A percentile compares a stretch with the other conserved stretches of the same genome.
phyloP scores from a whole-genome alignment of 805 yeast species.

The Yamadazyma nakazawae region DNA sequence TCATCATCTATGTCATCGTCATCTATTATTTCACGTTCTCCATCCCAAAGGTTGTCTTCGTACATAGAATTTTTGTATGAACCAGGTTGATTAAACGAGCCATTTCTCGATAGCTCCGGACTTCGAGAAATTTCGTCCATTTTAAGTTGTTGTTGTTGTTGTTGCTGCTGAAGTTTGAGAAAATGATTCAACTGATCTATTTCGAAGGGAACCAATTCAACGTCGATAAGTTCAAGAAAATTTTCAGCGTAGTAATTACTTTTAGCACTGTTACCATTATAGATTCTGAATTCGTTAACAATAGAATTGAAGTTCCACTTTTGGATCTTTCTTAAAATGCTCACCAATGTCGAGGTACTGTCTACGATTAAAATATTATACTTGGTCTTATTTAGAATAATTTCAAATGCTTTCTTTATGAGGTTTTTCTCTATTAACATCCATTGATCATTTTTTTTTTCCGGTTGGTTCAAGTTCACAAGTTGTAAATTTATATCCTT shows the following conservation, averaged over 20 bases:
- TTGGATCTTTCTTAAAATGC: slow-evolving; percentile 76
- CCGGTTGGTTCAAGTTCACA: slow-evolving; percentile 20
- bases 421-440: slow-evolving; percentile 70
- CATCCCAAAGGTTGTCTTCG: slow-evolving; percentile 21
- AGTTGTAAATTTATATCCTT: slow-evolving; percentile 12
- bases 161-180: slow-evolving; percentile 16
- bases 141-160: slow-evolving; percentile 6
- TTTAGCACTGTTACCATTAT: slow-evolving; percentile 40
- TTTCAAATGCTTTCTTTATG: slow-evolving; percentile 61
- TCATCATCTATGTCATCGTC: slow-evolving; percentile 45
- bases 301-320: slow-evolving; percentile 87
- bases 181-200: slow-evolving; percentile 27
- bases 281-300: slow-evolving; percentile 78
- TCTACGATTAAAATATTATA: slow-evolving; percentile 77
- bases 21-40: slow-evolving; percentile 22
- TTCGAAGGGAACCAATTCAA: slow-evolving; percentile 47
- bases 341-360: slow-evolving; percentile 73
- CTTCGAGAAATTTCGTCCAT: slow-evolving; percentile 3
- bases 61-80: slow-evolving; percentile 14
- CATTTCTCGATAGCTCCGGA: slow-evolving; percentile 10
- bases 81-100: slow-evolving; percentile 5
- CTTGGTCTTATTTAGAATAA: slow-evolving; percentile 58
- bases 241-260: slow-evolving; percentile 81
- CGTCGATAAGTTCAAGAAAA: slow-evolving; percentile 68
- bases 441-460: slow-evolving; percentile 55